Percentiles rank a stretch among this genome's conserved stretches.
These are phyloP conservation scores for Endoconidiophora laricicola DNA, from an alignment of 2,329 filamentous ascomycete genomes.

Conservation along the genomic window DNA sequence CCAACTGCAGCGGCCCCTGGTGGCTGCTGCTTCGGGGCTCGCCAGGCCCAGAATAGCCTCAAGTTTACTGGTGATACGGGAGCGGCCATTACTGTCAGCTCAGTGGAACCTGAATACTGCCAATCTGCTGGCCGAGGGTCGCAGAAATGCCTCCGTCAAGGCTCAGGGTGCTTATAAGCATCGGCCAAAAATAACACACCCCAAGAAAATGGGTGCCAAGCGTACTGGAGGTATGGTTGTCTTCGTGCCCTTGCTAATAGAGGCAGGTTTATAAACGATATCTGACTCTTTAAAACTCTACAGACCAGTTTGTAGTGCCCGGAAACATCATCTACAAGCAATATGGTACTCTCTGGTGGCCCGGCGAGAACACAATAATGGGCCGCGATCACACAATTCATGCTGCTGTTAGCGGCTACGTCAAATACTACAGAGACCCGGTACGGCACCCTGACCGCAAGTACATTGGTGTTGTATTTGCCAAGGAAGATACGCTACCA, in stretches of 20 bases:
- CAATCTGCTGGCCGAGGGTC: slow-evolving; percentile 22
- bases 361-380: slow-evolving; percentile 89
- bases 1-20: slow-evolving; percentile 29
- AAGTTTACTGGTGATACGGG: slow-evolving; percentile 9
- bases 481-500: slow-evolving; percentile 66
- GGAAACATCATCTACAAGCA: slow-evolving; percentile 98
- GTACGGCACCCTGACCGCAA: slow-evolving; percentile 66
- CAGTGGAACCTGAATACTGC: slow-evolving; percentile 12
- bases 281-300: background rate
- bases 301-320: slow-evolving; percentile 82
- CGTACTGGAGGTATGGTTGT: slow-evolving; percentile 61
- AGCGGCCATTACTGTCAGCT: slow-evolving; percentile 15
- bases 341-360: slow-evolving; percentile 83
- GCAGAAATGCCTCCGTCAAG: slow-evolving; percentile 42
- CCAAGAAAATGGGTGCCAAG: slow-evolving; percentile 87
- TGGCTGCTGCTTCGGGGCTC: slow-evolving; percentile 24
- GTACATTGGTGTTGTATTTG: slow-evolving; percentile 86
- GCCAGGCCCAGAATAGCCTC: slow-evolving; percentile 13
- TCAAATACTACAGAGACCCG: slow-evolving; percentile 92
- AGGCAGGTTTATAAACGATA: background rate
- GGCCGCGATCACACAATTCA: slow-evolving; percentile 95
- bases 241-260: background rate
- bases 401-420: slow-evolving; percentile 69
- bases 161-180: slow-evolving; percentile 53
- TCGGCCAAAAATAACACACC: slow-evolving; percentile 39